phyloP scores from a whole-genome alignment of 495 filamentous ascomycete genomes.

The Podospora pseudopauciseta region DNA sequence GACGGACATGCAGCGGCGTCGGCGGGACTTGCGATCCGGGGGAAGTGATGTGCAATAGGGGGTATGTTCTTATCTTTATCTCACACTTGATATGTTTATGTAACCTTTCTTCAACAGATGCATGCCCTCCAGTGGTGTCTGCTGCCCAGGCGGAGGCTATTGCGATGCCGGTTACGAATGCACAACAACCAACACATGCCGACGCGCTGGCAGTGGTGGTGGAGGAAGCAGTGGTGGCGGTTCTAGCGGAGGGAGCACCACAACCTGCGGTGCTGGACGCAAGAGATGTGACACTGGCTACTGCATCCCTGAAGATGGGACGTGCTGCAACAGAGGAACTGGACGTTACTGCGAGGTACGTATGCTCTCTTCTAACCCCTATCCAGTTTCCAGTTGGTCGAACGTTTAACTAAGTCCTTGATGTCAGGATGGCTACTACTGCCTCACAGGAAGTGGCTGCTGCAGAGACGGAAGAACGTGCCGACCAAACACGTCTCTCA shows the following conservation, averaged over 20 bases:
- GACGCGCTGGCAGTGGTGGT: neutral
- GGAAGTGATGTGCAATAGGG: constrained; percentile 7
- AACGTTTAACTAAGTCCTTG: neutral
- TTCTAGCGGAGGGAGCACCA: neutral
- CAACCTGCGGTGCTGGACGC: neutral
- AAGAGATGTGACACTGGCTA: constrained; percentile 10
- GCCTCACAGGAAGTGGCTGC: constrained; percentile 15
- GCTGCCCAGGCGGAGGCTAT: constrained; percentile 23
- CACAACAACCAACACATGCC: constrained; percentile 10
- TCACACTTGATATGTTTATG: no score
- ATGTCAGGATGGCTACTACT: constrained; percentile 20
- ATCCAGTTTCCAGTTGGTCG: neutral
- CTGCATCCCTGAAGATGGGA: constrained; percentile 16
- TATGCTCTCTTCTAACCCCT: neutral
- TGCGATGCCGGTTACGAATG: constrained; percentile 22
- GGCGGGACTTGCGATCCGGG: constrained; percentile 17
- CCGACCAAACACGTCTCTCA: neutral
- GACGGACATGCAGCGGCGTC: constrained; percentile 17
- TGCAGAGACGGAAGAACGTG: constrained; percentile 18
- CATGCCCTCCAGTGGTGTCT: constrained; percentile 23
- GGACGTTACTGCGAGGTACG: constrained; percentile 19
- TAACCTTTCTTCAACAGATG: constrained; percentile 10
- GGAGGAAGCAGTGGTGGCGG: neutral
- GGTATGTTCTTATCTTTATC: neutral
- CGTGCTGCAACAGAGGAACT: constrained; percentile 16